phyloP scores from a whole-genome alignment of 2,329 filamentous ascomycete species.

The Pseudomassariella vexata region DNA sequence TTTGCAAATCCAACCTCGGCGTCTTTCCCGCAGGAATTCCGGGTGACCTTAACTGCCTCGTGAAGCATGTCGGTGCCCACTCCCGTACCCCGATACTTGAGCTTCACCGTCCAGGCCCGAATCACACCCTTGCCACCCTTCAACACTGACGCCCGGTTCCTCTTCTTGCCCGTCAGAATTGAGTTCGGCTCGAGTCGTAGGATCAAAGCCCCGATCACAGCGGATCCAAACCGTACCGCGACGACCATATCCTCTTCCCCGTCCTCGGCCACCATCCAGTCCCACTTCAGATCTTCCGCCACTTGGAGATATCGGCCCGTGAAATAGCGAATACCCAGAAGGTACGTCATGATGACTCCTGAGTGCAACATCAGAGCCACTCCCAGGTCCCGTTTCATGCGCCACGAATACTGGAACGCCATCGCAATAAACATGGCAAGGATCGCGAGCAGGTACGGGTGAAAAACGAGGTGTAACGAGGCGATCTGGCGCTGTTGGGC shows the following conservation, averaged over 20 bases:
- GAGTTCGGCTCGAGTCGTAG: slow-evolving; percentile 53
- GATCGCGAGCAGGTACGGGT: slow-evolving; percentile 48
- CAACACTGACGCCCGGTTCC: slow-evolving; percentile 27
- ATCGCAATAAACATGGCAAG: slow-evolving; percentile 37
- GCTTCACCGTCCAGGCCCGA: slow-evolving; percentile 74
- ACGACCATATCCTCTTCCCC: slow-evolving; percentile 52
- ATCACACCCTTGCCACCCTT: slow-evolving; percentile 64
- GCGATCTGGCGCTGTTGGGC: slow-evolving; percentile 74
- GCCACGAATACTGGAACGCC: slow-evolving; percentile 41
- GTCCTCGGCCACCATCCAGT: slow-evolving; percentile 47
- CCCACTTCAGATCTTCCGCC: slow-evolving; percentile 56
- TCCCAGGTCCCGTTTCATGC: slow-evolving; percentile 43
- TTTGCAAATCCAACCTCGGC: slow-evolving; percentile 66
- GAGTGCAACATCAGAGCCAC: slow-evolving; percentile 52
- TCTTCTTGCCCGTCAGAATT: slow-evolving; percentile 14
- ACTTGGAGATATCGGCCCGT: slow-evolving; percentile 56
- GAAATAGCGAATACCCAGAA: slow-evolving; percentile 55
- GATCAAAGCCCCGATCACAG: slow-evolving; percentile 66
- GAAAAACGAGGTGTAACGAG: slow-evolving; percentile 56
- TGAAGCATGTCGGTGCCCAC: slow-evolving; percentile 68
- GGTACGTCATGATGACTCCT: slow-evolving; percentile 56
- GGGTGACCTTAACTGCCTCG: slow-evolving; percentile 64
- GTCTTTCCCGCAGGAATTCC: slow-evolving; percentile 62
- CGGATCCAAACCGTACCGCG: slow-evolving; percentile 60
- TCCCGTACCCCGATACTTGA: slow-evolving; percentile 64